phyloP scores from a whole-genome alignment of 257 asterid genomes.

The Penstemon barbatus region DNA sequence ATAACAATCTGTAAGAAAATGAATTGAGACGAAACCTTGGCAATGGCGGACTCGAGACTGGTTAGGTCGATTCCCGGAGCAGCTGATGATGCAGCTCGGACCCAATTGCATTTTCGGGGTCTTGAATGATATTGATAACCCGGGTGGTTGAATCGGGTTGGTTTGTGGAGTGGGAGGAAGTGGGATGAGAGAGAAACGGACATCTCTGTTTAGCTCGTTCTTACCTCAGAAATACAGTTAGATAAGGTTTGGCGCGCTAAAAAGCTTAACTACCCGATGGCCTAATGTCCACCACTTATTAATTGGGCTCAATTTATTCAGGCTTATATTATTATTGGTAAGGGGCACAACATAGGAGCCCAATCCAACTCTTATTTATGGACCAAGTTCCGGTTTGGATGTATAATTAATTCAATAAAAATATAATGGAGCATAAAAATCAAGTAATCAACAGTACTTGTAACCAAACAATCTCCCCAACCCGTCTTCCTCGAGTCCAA shows the following conservation, averaged over 20 bases:
- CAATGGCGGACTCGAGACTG: conserved; percentile 65
- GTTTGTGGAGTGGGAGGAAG: conserved; percentile 36
- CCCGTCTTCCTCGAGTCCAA: too few relatives aligned
- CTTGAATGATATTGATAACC: conserved; percentile 3
- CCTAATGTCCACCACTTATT: conserved; percentile 15
- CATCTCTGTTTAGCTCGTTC: conserved; percentile 28
- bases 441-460: too few relatives aligned
- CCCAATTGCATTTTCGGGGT: conserved; percentile 23
- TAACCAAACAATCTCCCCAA: too few relatives aligned
- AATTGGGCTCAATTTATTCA: not conserved
- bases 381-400: too few relatives aligned
- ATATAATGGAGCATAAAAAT: too few relatives aligned
- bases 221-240: not conserved
- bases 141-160: conserved; percentile 19
- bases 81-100: conserved; percentile 69
- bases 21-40: conserved; percentile 44
- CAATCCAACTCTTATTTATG: too few relatives aligned
- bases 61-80: conserved; percentile 67
- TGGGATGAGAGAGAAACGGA: conserved; percentile 48
- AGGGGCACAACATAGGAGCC: too few relatives aligned
- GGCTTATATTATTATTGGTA: not conserved
- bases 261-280: conserved; percentile 27
- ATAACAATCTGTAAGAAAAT: too few relatives aligned
- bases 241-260: conserved; percentile 39
- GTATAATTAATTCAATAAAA: too few relatives aligned